Evolutionary conservation across 306 rosid genomes (phyloP).

Genomic region (Nissolia schottii): DNA sequence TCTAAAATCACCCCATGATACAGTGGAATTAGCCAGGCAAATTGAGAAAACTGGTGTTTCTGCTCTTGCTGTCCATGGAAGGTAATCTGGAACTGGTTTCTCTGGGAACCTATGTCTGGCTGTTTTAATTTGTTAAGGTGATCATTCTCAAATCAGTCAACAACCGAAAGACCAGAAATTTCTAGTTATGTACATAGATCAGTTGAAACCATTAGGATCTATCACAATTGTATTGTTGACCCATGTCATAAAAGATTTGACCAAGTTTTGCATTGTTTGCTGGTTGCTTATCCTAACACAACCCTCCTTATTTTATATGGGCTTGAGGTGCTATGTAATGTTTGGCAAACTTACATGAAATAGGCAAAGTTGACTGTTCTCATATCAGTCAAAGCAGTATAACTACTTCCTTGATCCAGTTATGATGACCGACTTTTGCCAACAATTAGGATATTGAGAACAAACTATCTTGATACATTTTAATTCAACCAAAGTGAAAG

Average conservation of each 20-base stretch:
- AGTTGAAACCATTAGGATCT: neutral
- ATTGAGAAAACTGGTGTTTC: conserved; percentile 90
- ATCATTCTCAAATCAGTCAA: conserved; percentile 8
- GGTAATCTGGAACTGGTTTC: conserved; percentile 37
- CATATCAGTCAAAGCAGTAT: conserved; percentile 3
- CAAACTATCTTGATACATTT: neutral
- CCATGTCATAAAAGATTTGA: neutral
- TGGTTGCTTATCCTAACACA: neutral
- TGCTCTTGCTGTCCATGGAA: conserved; percentile 91
- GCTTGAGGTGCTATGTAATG: neutral
- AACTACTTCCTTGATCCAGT: neutral
- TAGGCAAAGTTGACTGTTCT: neutral
- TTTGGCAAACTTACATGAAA: neutral
- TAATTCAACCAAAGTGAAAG: neutral
- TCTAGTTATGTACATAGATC: neutral
- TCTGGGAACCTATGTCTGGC: neutral
- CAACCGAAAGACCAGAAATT: neutral
- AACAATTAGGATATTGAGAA: neutral
- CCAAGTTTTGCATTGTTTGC: neutral
- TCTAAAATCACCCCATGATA: conserved; percentile 61
- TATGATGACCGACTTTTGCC: neutral
- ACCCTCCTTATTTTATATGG: neutral
- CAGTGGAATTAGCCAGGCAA: conserved; percentile 77
- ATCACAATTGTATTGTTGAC: neutral
- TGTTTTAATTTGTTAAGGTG: neutral